phyloP scores from a whole-genome alignment of 768 basidiomycete genomes.

The Boletus subcaerulescens region DNA sequence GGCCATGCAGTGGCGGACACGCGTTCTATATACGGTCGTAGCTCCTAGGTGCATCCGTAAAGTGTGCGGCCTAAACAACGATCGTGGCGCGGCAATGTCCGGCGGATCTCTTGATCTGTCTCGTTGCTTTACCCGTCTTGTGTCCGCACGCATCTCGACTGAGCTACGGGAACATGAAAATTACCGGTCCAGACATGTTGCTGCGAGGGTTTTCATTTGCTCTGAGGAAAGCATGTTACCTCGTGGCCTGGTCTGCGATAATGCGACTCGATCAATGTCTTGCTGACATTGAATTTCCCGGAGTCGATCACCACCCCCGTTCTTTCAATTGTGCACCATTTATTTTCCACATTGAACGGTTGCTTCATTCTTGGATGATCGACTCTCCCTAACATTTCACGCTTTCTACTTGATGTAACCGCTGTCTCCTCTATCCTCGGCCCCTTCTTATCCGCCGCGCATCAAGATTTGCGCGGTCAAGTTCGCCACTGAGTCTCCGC shows the following conservation, averaged over 20 bases:
- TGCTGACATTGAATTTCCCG: conserved; percentile 6
- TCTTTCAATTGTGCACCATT: conserved; percentile 7
- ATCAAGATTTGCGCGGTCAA: conserved; percentile 7
- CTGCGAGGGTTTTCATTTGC: conserved; percentile 15
- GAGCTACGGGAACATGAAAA: conserved; percentile 11
- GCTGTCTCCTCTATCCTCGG: conserved; percentile 1
- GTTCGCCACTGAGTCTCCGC: conserved; percentile 5
- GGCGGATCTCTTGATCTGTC: conserved; percentile 21
- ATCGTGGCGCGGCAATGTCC: conserved; percentile 23
- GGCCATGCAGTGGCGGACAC: conserved; percentile 24
- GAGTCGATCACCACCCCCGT: conserved; percentile 3
- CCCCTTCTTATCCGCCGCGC: conserved; percentile 2
- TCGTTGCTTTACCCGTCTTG: conserved; percentile 16
- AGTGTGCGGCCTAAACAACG: conserved; percentile 13
- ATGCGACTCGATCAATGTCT: conserved; percentile 9
- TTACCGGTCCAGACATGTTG: conserved; percentile 7
- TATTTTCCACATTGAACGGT: conserved; percentile 7
- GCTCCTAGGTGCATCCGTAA: conserved; percentile 4
- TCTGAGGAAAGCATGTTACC: conserved; percentile 16
- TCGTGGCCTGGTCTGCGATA: conserved; percentile 14
- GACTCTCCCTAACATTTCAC: conserved; percentile 1
- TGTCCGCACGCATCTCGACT: conserved; percentile 15
- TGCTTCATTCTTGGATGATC: conserved; percentile 10
- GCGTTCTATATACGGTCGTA: conserved; percentile 15
- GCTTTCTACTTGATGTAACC: conserved; percentile 5